Evolutionary conservation across 2,329 filamentous ascomycete species (phyloP).

Genomic region (Coniochaeta sp.): DNA sequence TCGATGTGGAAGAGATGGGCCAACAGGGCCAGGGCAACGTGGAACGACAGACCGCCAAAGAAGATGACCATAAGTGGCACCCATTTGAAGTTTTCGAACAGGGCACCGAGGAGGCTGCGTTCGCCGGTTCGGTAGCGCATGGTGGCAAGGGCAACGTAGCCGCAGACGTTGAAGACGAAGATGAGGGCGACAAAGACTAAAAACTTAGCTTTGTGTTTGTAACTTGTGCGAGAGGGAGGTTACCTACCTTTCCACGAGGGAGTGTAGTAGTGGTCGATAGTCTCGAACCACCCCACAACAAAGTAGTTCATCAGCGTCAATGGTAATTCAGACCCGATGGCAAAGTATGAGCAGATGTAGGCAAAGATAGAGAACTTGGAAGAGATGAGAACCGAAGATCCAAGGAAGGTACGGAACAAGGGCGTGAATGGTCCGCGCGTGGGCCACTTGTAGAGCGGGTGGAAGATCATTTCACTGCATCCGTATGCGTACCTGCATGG

Average conservation of each 20-base stretch:
- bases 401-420: conserved; percentile 55
- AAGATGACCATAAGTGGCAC: conserved; percentile 43
- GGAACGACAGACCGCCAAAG: conserved; percentile 33
- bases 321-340: too few species aligned
- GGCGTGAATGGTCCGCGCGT: conserved; percentile 57
- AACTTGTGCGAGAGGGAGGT: too few species aligned
- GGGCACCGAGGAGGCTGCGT: conserved; percentile 40
- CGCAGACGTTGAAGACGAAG: conserved; percentile 56
- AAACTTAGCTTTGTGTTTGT: too few species aligned
- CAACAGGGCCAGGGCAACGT: conserved; percentile 30
- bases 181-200: conserved; percentile 55
- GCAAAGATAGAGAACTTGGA: conserved; percentile 67
- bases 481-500: conserved; percentile 62
- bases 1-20: conserved; percentile 33
- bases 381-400: conserved; percentile 53
- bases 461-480: conserved; percentile 64
- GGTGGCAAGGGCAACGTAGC: conserved; percentile 52
- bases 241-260: conserved; percentile 60
- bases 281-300: conserved; percentile 64
- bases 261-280: conserved; percentile 59
- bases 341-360: conserved; percentile 51
- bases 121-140: conserved; percentile 57
- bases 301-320: conserved; percentile 71
- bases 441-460: conserved; percentile 56
- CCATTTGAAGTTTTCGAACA: too few species aligned